These are phyloP conservation scores for Neofusicoccum ribis DNA, from an alignment of 2,329 filamentous ascomycete genomes.

Conservation along the genomic window DNA sequence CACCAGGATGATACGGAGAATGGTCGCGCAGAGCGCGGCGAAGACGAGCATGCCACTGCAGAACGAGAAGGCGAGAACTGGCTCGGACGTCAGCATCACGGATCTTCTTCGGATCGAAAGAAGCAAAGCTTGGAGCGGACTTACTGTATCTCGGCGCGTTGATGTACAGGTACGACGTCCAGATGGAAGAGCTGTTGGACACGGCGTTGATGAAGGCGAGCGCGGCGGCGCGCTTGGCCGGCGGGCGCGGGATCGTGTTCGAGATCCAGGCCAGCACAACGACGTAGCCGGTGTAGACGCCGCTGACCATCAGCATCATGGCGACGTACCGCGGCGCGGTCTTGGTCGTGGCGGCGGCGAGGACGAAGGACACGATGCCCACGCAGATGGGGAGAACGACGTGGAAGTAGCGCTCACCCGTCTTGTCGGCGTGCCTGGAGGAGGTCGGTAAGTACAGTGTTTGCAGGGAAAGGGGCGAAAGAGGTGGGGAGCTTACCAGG, in stretches of 20 bases:
- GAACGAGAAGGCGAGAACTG: slow-evolving; percentile 63
- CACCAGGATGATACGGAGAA: slow-evolving; percentile 63
- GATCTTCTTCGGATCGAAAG: too few relatives aligned
- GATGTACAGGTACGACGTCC: slow-evolving; percentile 68
- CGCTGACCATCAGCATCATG: slow-evolving; percentile 70
- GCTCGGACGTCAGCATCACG: neutral
- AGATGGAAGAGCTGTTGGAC: slow-evolving; percentile 69
- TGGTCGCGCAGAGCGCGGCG: slow-evolving; percentile 62
- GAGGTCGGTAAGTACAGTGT: neutral
- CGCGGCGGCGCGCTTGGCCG: slow-evolving; percentile 71
- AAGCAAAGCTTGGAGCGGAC: neutral
- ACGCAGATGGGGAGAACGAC: slow-evolving; percentile 63
- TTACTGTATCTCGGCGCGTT: slow-evolving; percentile 30
- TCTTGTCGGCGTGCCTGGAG: slow-evolving; percentile 62
- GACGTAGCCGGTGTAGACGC: slow-evolving; percentile 62
- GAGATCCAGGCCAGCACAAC: slow-evolving; percentile 73
- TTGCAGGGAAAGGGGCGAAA: too few relatives aligned
- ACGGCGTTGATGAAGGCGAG: slow-evolving; percentile 76
- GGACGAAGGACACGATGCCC: slow-evolving; percentile 65
- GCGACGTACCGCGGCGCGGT: slow-evolving; percentile 65
- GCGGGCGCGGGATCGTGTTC: slow-evolving; percentile 72
- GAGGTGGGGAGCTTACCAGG: slow-evolving; percentile 44
- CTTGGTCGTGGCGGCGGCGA: slow-evolving; percentile 63
- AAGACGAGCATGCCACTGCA: slow-evolving; percentile 66
- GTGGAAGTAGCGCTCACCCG: slow-evolving; percentile 71